A percentile compares a stretch with the other conserved stretches of the same genome.
These are phyloP conservation scores for Keithomyces neogunnii DNA, from an alignment of 2,329 filamentous ascomycete genomes.

Conservation along the genomic window DNA sequence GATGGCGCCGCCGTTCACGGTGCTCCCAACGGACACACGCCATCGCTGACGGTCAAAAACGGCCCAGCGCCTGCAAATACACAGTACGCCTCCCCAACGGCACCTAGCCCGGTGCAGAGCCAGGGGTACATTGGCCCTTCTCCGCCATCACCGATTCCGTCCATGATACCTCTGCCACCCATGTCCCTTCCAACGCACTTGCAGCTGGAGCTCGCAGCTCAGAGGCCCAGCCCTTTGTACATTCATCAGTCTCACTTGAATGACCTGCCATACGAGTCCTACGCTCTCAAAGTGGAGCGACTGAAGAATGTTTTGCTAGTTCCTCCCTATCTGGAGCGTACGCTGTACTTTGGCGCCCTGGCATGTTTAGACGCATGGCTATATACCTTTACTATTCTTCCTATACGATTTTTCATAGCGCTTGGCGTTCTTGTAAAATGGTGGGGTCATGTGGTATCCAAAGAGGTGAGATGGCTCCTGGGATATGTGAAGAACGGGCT, in stretches of 20 bases:
- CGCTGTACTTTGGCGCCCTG: constrained; percentile 78
- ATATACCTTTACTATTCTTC: constrained; percentile 91
- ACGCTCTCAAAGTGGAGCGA: constrained; percentile 83
- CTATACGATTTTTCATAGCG: constrained; percentile 78
- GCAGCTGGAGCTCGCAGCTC: constrained; percentile 54
- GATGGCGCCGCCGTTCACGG: constrained; percentile 20
- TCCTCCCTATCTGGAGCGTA: constrained; percentile 72
- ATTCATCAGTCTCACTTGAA: constrained; percentile 50
- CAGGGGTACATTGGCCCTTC: constrained; percentile 16
- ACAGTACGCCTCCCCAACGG: constrained; percentile 10
- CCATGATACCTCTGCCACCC: constrained; percentile 52
- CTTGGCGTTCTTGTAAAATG: constrained; percentile 67
- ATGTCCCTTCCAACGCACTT: constrained; percentile 59
- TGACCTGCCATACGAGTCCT: constrained; percentile 78
- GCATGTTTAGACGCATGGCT: constrained; percentile 95
- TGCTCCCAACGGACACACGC: constrained; percentile 4
- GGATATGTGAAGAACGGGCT: constrained; percentile 73
- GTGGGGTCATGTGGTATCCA: constrained; percentile 64
- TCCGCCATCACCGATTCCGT: constrained; percentile 40
- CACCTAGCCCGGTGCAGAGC: constrained; percentile 10
- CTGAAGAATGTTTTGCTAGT: constrained; percentile 81
- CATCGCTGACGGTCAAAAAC: constrained; percentile 16
- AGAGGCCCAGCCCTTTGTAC: constrained; percentile 56
- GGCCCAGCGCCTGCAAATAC: constrained; percentile 14
- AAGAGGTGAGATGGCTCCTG: constrained; percentile 63